Base-by-base conservation (phyloP, 2,329 filamentous ascomycete genomes). In the Fusarium ramigenum region DNA sequence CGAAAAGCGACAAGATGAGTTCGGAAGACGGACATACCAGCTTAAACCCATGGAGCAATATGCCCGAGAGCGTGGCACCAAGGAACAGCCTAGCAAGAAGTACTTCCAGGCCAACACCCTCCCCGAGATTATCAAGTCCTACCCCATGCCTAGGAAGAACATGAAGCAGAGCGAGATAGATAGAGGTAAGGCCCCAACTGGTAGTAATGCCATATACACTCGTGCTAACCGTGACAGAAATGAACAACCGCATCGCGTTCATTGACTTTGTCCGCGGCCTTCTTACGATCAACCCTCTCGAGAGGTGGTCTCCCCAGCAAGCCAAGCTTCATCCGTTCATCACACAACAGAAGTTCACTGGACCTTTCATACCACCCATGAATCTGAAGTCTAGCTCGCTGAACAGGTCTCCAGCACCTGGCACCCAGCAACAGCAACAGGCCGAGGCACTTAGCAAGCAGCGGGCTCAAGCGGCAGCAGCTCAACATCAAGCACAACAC, bases 71-170 rank as follows among this genome's bases (percentile, higher is more conserved):
- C 96, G 97, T 80, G 93, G 93, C 66, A 96, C 95, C 40, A 99
- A 99, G 82, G 96, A 99, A 83, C 96, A 98, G 82, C 96, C 96
- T 28, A 99, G 96, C 89, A 99, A 99, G 87, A 98, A 98, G 84
- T 99, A 99, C 83, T 99, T 99, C 85, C 93, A 96, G 78, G 95
- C 95, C 40, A 98, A 91, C 44, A 97, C 95, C 4, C 85, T 99
- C 60, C 96, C 96, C 8, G 96, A 99, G 75, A 99, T 99, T 73
- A 98, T 99, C 84, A 94, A 97, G 81, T 95, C 93, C 63, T 99
- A 99, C 80, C 93, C 96, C 10, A 98, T 99, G 96, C 96, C 96
- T 53, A 89, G 96, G 79, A 99, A 99, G 85, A 98, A 98, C 79
- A 99, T 99, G 96, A 99, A 99, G 85, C 95, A 93, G 82, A 93